Evolutionary conservation across 2,329 filamentous ascomycete genomes (phyloP).

Genomic region (Canariomyces notabilis): DNA sequence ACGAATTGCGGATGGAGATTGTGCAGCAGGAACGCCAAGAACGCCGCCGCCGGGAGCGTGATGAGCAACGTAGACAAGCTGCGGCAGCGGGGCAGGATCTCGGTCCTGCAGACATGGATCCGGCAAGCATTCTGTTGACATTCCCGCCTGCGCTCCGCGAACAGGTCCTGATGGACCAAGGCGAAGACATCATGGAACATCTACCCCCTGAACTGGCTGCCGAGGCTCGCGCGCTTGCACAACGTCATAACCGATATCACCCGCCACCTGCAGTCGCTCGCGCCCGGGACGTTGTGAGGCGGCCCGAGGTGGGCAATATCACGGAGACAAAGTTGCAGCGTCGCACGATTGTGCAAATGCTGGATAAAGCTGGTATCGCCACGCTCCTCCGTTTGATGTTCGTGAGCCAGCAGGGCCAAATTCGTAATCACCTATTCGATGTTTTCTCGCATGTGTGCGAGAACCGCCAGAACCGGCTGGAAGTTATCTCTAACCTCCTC

Average conservation of each 20-base stretch:
- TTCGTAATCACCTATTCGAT: slow-evolving; percentile 76
- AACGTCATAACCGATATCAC: slow-evolving; percentile 30
- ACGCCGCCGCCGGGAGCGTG: slow-evolving; percentile 79
- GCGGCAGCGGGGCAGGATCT: slow-evolving; percentile 50
- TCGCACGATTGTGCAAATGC: slow-evolving; percentile 86
- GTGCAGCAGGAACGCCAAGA: slow-evolving; percentile 86
- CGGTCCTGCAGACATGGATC: slow-evolving; percentile 68
- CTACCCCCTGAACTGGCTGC: slow-evolving; percentile 81
- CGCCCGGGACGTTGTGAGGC: slow-evolving; percentile 15
- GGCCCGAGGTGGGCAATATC: slow-evolving; percentile 26
- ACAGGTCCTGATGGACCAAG: slow-evolving; percentile 85
- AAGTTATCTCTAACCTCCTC: slow-evolving; percentile 87
- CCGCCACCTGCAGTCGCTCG: slow-evolving; percentile 24
- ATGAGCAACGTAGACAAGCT: slow-evolving; percentile 67
- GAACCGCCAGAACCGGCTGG: slow-evolving; percentile 91
- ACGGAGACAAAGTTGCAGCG: slow-evolving; percentile 62
- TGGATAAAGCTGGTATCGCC: slow-evolving; percentile 91
- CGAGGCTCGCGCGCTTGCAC: slow-evolving; percentile 69
- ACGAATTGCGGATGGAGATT: slow-evolving; percentile 85
- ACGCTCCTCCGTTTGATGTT: slow-evolving; percentile 99
- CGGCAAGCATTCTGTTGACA: slow-evolving; percentile 86
- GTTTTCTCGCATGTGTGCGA: slow-evolving; percentile 90
- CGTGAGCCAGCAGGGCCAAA: slow-evolving; percentile 82
- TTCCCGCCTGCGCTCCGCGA: slow-evolving; percentile 80
- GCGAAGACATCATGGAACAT: slow-evolving; percentile 77